Base-by-base conservation (phyloP, 257 asterid species). In the Handroanthus guayacan region DNA sequence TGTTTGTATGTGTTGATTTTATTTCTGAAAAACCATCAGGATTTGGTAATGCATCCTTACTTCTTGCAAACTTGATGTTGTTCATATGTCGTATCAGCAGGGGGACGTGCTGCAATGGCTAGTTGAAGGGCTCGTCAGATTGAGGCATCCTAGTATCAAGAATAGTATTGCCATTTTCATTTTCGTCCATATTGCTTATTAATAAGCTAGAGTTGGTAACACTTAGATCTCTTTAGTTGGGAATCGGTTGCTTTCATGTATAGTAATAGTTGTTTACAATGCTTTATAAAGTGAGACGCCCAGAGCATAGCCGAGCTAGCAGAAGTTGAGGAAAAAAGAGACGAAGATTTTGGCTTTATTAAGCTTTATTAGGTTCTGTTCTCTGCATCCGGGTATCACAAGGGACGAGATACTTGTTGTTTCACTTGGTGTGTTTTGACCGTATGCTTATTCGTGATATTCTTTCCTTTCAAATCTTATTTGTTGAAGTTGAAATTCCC, bases 61-160 rank as follows among this genome's bases (percentile, higher is more conserved):
- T 16, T 4, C n/a, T 13, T 11, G 54, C 61, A 48, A 74, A 55
- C 25, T 57, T 67, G 69, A 80, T 80, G 77, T 79, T 71, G 36
- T 36, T 78, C 69, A 37, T 74, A 31, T 78, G 64, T 69, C 54
- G 52, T 43, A 39, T 81, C 68, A 68, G 77, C 89, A 86, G 88
- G 91, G 45, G 61, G 76, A 20, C 91, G 83, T 51, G 69, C 84
- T 65, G 85, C 87, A 62, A 52, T 75, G 77, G 78, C 71, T 62
- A 64, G 76, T 45, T 86, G 75, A 82, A 70, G 84, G 41, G 75
- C 51, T 47, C 2, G 51, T 37, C 20, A 45, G 75, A 36, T 57
- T 63, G 76, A 48, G 77, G 78, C 67, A 48, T 67, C 69, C 60
- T 50, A 50, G n/a, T 72, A n/a, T 71, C 45, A 67, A 65, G 72